Evolutionary conservation across 2,329 filamentous ascomycete genomes (phyloP).

Genomic region (Botrytis sinoallii): DNA sequence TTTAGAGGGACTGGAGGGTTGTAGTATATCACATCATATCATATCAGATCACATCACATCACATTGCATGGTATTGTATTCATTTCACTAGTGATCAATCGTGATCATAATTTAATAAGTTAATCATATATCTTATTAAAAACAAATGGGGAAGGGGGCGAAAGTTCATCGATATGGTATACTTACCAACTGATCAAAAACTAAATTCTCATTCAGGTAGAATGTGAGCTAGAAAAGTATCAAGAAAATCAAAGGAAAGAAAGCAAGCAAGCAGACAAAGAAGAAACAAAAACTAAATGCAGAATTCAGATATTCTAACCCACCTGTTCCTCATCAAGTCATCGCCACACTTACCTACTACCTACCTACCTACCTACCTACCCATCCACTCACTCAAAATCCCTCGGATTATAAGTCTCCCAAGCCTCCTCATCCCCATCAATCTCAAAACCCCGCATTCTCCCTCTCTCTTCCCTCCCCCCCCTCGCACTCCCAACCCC

Average conservation of each 20-base stretch:
- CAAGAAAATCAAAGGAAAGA: neutral
- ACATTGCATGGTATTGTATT: too few species aligned
- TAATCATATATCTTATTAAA: neutral
- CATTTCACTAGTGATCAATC: too few species aligned
- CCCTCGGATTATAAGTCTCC: neutral
- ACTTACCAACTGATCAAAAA: neutral
- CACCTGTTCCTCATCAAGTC: neutral
- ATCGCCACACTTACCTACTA: neutral
- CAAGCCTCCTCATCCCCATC: neutral
- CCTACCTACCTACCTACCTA: neutral
- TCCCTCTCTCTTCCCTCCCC: too few species aligned
- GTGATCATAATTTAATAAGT: too few species aligned
- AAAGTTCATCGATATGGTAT: accelerated
- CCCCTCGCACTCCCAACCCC: neutral
- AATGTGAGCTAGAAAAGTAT: accelerated
- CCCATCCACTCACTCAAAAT: neutral
- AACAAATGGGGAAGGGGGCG: accelerated
- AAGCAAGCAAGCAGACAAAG: too few species aligned
- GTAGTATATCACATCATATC: too few species aligned
- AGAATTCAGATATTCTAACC: neutral
- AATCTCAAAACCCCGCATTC: accelerated
- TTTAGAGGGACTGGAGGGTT: too few species aligned
- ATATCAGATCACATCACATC: too few species aligned
- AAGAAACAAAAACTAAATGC: neutral
- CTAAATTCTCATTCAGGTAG: accelerated